phyloP scores from a whole-genome alignment of 2,329 filamentous ascomycete genomes.

The Leptographium wingfieldii region DNA sequence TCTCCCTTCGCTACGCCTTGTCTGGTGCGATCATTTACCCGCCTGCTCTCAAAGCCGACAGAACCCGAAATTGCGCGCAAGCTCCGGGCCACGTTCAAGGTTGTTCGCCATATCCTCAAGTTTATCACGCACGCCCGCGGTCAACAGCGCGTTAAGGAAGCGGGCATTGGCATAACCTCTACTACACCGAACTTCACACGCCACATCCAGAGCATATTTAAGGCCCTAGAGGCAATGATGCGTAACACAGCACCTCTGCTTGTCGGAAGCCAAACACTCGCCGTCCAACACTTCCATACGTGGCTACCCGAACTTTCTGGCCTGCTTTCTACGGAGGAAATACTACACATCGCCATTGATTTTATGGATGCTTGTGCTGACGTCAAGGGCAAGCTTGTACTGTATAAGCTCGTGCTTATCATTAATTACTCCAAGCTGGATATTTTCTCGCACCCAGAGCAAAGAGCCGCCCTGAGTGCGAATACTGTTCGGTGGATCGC shows the following conservation, averaged over 20 bases:
- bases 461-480: constrained; percentile 58
- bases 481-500: constrained; percentile 86
- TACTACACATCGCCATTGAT: constrained; percentile 80
- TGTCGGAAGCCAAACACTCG: constrained; percentile 86
- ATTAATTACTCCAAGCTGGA: constrained; percentile 79
- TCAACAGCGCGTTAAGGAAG: constrained; percentile 81
- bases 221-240: constrained; percentile 82
- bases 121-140: constrained; percentile 85
- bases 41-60: constrained; percentile 69
- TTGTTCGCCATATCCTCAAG: constrained; percentile 82
- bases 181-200: constrained; percentile 63
- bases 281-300: constrained; percentile 91
- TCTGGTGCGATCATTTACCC: constrained; percentile 72
- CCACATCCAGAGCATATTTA: constrained; percentile 78
- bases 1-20: constrained; percentile 88
- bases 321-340: constrained; percentile 68
- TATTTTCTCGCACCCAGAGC: constrained; percentile 68
- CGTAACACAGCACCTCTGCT: constrained; percentile 71
- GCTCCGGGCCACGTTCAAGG: constrained; percentile 85
- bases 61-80: constrained; percentile 75
- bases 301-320: constrained; percentile 88
- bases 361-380: constrained; percentile 84
- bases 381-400: constrained; percentile 79
- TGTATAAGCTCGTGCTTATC: constrained; percentile 87
- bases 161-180: constrained; percentile 70